A percentile compares a stretch with the other conserved stretches of the same genome.
These are phyloP conservation scores for Penicillium olsonii DNA, from an alignment of 2,329 filamentous ascomycete genomes.

Conservation along the genomic window DNA sequence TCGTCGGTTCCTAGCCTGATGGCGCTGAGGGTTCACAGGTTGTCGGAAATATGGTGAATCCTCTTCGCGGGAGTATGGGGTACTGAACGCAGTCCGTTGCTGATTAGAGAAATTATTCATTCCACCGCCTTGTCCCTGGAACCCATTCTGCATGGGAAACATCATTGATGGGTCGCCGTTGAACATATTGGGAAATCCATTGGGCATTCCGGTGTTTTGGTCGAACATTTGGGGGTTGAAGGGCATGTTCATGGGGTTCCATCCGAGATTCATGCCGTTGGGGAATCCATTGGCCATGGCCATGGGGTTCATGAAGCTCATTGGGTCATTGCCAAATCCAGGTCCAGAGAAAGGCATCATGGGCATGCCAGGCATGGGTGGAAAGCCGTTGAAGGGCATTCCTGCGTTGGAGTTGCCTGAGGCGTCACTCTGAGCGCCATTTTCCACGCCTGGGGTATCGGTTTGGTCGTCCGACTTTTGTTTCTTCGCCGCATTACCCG, in stretches of 20 bases:
- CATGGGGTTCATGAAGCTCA: conserved; percentile 46
- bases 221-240: conserved; percentile 43
- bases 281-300: conserved; percentile 36
- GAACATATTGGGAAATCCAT: conserved; percentile 40
- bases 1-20: conserved; percentile 77
- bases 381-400: conserved; percentile 37
- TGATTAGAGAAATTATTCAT: conserved; percentile 58
- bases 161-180: conserved; percentile 39
- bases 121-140: conserved; percentile 29
- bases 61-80: conserved; percentile 64
- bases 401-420: conserved; percentile 34
- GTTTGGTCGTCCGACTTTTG: conserved; percentile 45
- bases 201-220: conserved; percentile 31
- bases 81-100: conserved; percentile 56
- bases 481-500: conserved; percentile 42
- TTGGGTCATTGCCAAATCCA: conserved; percentile 33
- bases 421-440: conserved; percentile 14
- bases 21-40: conserved; percentile 90
- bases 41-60: conserved; percentile 94
- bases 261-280: conserved; percentile 36
- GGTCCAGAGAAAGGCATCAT: conserved; percentile 37
- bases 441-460: conserved; percentile 14
- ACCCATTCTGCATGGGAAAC: conserved; percentile 38
- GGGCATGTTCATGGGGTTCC: conserved; percentile 50
- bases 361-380: conserved; percentile 35